A percentile compares a stretch with the other conserved stretches of the same genome.
These are phyloP conservation scores for Sanghuangporus sanghuang DNA, from an alignment of 1,284 basidiomycete genomes.

Conservation along the genomic window DNA sequence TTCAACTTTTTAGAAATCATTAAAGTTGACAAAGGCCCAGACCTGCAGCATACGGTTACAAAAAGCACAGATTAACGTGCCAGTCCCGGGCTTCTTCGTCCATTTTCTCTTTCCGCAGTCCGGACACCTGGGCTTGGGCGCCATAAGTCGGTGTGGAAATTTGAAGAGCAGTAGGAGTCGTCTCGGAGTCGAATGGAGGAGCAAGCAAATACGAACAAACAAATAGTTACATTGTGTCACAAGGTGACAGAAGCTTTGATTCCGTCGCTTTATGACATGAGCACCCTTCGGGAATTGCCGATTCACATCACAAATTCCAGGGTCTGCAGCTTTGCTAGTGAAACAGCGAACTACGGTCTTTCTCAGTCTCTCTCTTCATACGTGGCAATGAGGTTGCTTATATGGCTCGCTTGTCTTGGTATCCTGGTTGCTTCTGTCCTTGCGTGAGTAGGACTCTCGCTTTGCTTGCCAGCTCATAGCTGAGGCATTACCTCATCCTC, in stretches of 20 bases:
- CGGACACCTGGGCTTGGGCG: conserved; percentile 52
- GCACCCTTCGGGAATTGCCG: neutral
- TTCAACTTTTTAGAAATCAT: neutral
- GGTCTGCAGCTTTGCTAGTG: neutral
- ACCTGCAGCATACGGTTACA: conserved; percentile 77
- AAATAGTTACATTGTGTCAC: neutral
- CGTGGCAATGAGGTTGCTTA: neutral
- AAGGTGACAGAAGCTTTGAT: neutral
- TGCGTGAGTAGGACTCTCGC: neutral
- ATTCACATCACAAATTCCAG: neutral
- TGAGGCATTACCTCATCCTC: neutral
- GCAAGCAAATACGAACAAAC: too few relatives aligned
- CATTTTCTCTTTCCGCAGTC: conserved; percentile 74
- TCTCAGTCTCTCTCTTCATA: neutral
- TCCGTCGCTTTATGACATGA: neutral
- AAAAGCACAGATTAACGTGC: conserved; percentile 64
- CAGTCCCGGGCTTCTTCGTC: conserved; percentile 71
- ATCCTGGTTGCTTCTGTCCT: neutral
- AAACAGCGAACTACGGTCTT: neutral
- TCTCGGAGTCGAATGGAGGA: too few relatives aligned
- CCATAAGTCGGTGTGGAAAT: conserved; percentile 34
- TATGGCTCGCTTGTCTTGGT: conserved; percentile 3
- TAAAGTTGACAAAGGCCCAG: neutral
- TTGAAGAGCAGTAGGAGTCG: neutral
- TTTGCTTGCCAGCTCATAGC: neutral